phyloP scores from a whole-genome alignment of 2,329 filamentous ascomycete genomes.

The Cordyceps javanica region DNA sequence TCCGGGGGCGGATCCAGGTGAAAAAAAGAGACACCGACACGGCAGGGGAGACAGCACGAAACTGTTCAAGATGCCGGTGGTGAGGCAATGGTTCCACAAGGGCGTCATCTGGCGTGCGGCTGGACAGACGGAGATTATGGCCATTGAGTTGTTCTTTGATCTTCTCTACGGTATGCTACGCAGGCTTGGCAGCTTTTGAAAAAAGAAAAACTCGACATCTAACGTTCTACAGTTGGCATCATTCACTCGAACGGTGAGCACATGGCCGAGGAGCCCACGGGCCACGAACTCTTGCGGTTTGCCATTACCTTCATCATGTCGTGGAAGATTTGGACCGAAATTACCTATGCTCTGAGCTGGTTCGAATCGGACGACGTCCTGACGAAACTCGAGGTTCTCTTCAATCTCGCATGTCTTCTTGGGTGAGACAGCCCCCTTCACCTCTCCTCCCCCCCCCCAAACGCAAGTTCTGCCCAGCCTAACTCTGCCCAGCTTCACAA shows the following conservation, averaged over 20 bases:
- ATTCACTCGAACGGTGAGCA: constrained; percentile 58
- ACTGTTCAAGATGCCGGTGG: constrained; percentile 52
- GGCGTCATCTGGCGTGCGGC: constrained; percentile 57
- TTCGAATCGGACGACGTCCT: constrained; percentile 58
- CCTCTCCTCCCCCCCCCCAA: not conserved
- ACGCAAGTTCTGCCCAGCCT: not conserved
- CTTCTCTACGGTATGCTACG: constrained; percentile 42
- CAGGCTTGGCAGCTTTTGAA: not conserved
- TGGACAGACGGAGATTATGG: constrained; percentile 53
- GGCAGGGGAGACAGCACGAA: constrained; percentile 38
- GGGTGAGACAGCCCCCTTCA: constrained; percentile 30
- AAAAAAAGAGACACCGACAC: constrained; percentile 30
- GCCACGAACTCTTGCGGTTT: constrained; percentile 51
- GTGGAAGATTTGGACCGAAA: constrained; percentile 59
- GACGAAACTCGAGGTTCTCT: constrained; percentile 52
- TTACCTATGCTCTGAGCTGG: constrained; percentile 51
- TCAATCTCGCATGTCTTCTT: constrained; percentile 54
- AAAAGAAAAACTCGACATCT: not conserved
- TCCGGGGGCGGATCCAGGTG: constrained; percentile 15
- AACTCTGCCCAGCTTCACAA: constrained; percentile 42
- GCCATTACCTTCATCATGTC: constrained; percentile 55
- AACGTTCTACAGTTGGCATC: constrained; percentile 44
- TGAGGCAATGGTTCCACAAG: constrained; percentile 61
- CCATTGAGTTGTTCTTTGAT: constrained; percentile 60
- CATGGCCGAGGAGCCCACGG: constrained; percentile 49